A percentile compares a stretch with the other conserved stretches of the same genome.
Conservation (phyloP, 2,329 filamentous ascomycete genomes). For the Lomentospora prolificans region DNA sequence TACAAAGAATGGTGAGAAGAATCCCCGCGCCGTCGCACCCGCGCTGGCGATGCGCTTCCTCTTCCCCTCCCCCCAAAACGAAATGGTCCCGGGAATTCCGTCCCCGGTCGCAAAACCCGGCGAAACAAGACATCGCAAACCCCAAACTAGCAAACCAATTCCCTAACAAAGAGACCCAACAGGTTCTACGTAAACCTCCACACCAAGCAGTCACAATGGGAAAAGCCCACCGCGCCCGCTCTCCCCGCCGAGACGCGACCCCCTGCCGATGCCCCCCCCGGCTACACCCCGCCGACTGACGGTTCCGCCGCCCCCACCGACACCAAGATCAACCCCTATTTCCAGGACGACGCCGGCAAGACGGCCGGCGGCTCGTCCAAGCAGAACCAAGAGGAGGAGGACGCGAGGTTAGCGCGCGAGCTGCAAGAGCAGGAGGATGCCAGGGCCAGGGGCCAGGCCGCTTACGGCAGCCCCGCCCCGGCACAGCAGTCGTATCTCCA, state of each 20-base stretch:
- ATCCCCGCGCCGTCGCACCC: no score
- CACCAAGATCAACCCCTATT: conserved; percentile 65
- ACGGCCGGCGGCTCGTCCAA: conserved; percentile 19
- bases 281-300: conserved; percentile 41
- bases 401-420: conserved; percentile 64
- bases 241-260: conserved; percentile 31
- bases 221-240: conserved; percentile 63
- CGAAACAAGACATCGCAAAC: background rate
- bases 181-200: conserved; percentile 88
- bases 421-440: conserved; percentile 77
- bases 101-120: no score
- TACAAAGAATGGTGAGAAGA: conserved; percentile 79
- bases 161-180: conserved; percentile 1
- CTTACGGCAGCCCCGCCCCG: no score
- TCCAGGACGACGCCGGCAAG: conserved; percentile 28
- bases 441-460: conserved; percentile 23
- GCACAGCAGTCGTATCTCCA: conserved; percentile 17
- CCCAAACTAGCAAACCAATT: background rate
- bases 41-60: background rate
- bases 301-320: conserved; percentile 30
- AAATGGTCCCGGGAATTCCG: background rate
- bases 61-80: conserved; percentile 3
- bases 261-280: conserved; percentile 53
- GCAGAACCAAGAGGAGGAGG: conserved; percentile 51
- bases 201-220: conserved; percentile 88